Evolutionary conservation across 2,329 filamentous ascomycete genomes (phyloP), one percentile per base, ranked within the genome.

Genomic region (Davidsoniella neocaledoniae): DNA sequence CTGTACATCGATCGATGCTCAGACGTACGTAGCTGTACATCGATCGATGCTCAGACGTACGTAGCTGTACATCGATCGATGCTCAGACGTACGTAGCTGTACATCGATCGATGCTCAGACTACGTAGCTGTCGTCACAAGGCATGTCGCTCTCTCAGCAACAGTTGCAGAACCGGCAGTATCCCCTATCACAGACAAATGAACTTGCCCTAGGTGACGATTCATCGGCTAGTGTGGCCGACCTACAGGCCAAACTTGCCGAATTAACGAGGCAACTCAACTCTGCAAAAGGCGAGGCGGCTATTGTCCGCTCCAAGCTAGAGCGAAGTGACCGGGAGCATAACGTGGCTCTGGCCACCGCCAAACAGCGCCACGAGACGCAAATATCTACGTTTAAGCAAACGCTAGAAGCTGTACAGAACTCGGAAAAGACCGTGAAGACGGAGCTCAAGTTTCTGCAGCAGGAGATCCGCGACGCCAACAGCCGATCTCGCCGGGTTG

Each of bases 261-360:
- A 69, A 1, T 66, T 81, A 2, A 70, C 75, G 55, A 64, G 71
- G 5, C 74, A 78, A 46, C 69, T 81, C 14, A 70, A 69, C 49
- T 71, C 73, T 2, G 82, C 83, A 56, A 68, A 75, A 16, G 85
- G 85, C 46, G 83, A 88, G 60, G 78, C 79, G 25, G 73, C 81
- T 46, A 86, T 88, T 53, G 70, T 88, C n/a, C 76, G 85, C 33
- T 74, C 75, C 53, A 85, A 84, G 53, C 71, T 77, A 39, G 74
- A 80, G 46, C 81, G 77, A 57, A 66, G 71, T 0, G 68, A 70
- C 14, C 74, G 76, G 47, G 73, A 79, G 43, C 76, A 81, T 58
- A 77, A 84, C 46, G 70, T 72, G 21, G 73, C 80, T 56, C 62
- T 88, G 21, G 64, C 70, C 17, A 69, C 86, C 46, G 74, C 81